phyloP scores from a whole-genome alignment of 345 rosid genomes.

The Lepidium sativum region DNA sequence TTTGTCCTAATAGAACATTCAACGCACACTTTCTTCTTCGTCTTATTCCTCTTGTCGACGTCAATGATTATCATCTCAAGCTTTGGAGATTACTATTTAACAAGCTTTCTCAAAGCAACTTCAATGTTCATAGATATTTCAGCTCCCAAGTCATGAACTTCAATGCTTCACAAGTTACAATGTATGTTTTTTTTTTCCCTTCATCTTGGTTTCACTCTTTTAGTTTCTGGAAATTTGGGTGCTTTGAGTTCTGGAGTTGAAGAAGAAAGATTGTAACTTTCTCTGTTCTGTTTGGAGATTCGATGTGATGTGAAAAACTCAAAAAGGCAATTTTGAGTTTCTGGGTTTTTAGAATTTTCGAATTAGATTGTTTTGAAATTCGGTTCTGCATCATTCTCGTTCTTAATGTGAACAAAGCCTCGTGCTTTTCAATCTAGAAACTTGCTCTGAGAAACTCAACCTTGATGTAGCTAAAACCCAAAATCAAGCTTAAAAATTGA shows the following conservation, averaged over 20 bases:
- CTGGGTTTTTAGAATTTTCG: slow-evolving; percentile 10
- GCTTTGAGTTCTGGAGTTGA: not conserved
- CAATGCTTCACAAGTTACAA: not conserved
- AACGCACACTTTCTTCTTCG: slow-evolving; percentile 11
- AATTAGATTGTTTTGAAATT: not conserved
- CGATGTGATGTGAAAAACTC: not conserved
- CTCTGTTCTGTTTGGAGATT: not conserved
- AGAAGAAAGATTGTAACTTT: not conserved
- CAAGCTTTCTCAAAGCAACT: not conserved
- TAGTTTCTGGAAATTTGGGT: not conserved
- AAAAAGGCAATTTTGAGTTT: not conserved
- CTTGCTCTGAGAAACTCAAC: not conserved
- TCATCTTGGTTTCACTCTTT: not conserved
- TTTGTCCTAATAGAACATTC: slow-evolving; percentile 17
- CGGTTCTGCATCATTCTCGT: not conserved
- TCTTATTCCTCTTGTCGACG: not conserved
- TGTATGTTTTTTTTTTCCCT: not conserved
- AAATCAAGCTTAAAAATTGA: not conserved
- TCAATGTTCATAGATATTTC: not conserved
- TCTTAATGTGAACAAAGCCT: not conserved
- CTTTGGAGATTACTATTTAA: not conserved
- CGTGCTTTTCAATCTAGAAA: not conserved
- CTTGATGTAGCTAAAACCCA: not conserved
- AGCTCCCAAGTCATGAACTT: slow-evolving; percentile 9
- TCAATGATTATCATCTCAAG: slow-evolving; percentile 11